Evolutionary conservation across 257 asterid genomes (phyloP), one percentile per base, ranked within the genome.

Genomic region (Prunella vulgaris): DNA sequence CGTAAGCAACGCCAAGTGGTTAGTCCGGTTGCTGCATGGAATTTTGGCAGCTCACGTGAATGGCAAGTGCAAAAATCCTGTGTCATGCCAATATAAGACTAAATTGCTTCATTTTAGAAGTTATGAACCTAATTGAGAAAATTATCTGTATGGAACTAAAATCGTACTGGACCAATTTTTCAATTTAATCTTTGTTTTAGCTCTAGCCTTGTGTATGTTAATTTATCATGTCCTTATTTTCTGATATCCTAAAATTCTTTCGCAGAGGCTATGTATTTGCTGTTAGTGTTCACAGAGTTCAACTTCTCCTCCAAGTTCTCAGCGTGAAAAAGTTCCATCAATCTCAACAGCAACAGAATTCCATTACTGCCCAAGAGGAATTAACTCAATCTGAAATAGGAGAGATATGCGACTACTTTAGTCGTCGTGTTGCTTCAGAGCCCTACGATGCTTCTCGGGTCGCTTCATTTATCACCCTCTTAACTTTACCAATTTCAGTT

Each of bases 361-460:
- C 96, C 3, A 78, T 82, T 27, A 49, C 87, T 60, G 87, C 90
- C 35, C 98, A 84, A 72, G 99, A 94, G 81, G 99, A 94, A 77
- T 77, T 94, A 77, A 86, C 95, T 60, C 97, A 84, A 57, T 74
- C 97, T n/a, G 99, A 94, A 80, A 94, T 94, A 24, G 87, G 92
- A 66, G 99, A 94, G 78, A 94, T 94, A 66, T 91, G 99, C 35
- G 99, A 94, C 79, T 94, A 94, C 84, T 94, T 94, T 57, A 91
- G 97, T 60, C 97, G 98, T 2, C 98, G 99, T 24, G 99, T 94
- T 65, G 99, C 99, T n/a, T 94, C 99, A 68, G 99, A 94, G 83
- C 99, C 99, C 13, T 94, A 94, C 4, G 99, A 94, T 71, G 95
- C 98, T 60, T 91, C 99, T 72, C 96, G 99, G 30, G 98, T 94